Evolutionary conservation across 2,329 filamentous ascomycete genomes (phyloP).

Genomic region (Colletotrichum cereale): DNA sequence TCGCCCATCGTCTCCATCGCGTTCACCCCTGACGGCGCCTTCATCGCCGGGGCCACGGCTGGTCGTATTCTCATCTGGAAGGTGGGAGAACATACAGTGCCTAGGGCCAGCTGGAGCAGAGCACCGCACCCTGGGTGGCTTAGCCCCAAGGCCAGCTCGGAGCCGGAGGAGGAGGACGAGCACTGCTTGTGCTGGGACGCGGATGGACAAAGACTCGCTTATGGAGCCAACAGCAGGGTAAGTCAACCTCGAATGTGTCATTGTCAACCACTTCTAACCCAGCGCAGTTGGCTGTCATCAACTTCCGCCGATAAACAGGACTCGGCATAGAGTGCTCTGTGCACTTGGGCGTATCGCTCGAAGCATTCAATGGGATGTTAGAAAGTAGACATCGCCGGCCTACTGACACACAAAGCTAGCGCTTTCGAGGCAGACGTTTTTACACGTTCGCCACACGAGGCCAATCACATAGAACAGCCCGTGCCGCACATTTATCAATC

Average conservation of each 20-base stretch:
- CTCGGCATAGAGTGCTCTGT: not conserved
- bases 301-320: slow-evolving; percentile 57
- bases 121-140: slow-evolving; percentile 68
- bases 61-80: slow-evolving; percentile 74
- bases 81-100: slow-evolving; percentile 68
- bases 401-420: not conserved
- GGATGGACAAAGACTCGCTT: slow-evolving; percentile 71
- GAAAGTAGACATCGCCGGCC: not conserved
- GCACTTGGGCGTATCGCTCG: not conserved
- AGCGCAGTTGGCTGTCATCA: slow-evolving; percentile 63
- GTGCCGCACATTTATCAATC: slow-evolving; percentile 3
- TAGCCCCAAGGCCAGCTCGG: slow-evolving; percentile 66
- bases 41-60: slow-evolving; percentile 72
- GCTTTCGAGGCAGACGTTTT: not conserved
- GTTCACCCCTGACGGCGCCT: slow-evolving; percentile 73
- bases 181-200: slow-evolving; percentile 74
- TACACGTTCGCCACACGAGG: slow-evolving; percentile 1
- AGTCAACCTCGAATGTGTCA: slow-evolving; percentile 47
- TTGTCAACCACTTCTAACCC: slow-evolving; percentile 9
- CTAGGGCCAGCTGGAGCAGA: slow-evolving; percentile 71
- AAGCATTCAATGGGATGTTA: slow-evolving; percentile 6
- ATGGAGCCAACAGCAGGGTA: slow-evolving; percentile 73
- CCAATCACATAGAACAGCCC: not conserved
- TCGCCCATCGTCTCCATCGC: slow-evolving; percentile 69
- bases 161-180: slow-evolving; percentile 70